These are phyloP conservation scores for Malus sieversii DNA, from an alignment of 306 rosid species.

Conservation along the genomic window DNA sequence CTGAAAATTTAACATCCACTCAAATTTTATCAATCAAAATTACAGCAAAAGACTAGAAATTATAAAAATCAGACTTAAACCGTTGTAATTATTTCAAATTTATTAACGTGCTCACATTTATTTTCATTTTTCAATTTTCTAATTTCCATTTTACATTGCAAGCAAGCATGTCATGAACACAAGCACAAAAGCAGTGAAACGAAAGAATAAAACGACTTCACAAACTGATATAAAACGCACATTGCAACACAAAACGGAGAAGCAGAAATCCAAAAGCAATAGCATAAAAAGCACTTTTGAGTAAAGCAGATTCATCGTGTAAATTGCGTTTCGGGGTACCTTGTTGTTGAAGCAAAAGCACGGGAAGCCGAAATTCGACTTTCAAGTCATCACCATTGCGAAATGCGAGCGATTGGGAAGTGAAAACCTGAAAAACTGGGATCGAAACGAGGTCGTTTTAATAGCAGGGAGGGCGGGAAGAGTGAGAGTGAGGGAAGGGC, in stretches of 20 bases:
- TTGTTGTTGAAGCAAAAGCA: conserved; percentile 4
- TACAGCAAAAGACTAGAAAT: not conserved
- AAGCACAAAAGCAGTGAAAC: not conserved
- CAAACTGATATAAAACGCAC: not conserved
- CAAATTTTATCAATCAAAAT: not conserved
- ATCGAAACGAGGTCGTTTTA: conserved; percentile 14
- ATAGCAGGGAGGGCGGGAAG: not conserved
- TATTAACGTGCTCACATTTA: not conserved
- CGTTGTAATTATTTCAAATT: not conserved
- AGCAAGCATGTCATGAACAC: not conserved
- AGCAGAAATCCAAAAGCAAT: not conserved
- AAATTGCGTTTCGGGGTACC: not conserved
- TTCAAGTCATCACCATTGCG: conserved; percentile 5
- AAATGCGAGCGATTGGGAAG: not conserved
- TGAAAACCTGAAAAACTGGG: not conserved
- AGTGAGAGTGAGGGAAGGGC: not conserved
- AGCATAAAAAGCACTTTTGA: not conserved
- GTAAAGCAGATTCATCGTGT: not conserved
- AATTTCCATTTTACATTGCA: not conserved
- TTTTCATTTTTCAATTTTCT: not conserved
- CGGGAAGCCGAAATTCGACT: not conserved
- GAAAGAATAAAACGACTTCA: not conserved
- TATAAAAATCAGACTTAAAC: not conserved
- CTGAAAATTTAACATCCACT: conserved; percentile 14
- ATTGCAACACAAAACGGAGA: not conserved